Conservation (phyloP, 306 rosid species). For the Styphnolobium japonicum region DNA sequence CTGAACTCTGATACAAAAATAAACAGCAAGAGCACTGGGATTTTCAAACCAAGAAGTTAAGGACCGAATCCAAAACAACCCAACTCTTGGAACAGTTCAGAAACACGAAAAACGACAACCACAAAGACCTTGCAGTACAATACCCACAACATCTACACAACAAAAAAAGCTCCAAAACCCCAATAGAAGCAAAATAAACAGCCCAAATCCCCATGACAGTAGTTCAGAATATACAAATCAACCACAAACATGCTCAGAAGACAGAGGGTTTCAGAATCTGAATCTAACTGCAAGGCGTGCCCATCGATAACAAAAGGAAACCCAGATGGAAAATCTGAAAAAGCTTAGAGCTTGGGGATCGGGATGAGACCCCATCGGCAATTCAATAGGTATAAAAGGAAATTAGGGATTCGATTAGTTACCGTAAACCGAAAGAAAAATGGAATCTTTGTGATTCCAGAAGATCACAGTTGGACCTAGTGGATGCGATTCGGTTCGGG, state of each 20-base stretch:
- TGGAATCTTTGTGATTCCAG: neutral
- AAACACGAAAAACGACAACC: neutral
- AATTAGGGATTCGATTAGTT: constrained; percentile 31
- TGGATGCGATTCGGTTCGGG: constrained; percentile 17
- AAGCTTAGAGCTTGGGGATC: constrained; percentile 16
- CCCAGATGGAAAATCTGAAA: neutral
- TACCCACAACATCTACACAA: neutral
- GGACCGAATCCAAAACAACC: neutral
- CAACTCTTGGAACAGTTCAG: neutral
- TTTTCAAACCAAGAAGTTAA: neutral
- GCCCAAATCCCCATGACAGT: neutral
- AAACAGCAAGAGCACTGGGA: neutral
- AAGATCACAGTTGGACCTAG: constrained; percentile 1
- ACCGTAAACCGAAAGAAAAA: constrained; percentile 24
- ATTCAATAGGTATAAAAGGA: neutral
- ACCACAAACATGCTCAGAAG: neutral
- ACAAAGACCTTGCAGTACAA: neutral
- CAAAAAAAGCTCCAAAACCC: neutral
- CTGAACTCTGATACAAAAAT: neutral
- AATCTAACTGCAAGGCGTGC: too few relatives aligned
- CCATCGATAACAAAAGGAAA: too few relatives aligned
- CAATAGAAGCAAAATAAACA: neutral
- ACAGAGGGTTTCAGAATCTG: too few relatives aligned
- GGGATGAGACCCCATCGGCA: neutral
- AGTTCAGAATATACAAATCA: neutral